A percentile compares a stretch with the other conserved stretches of the same genome.
phyloP scores from a whole-genome alignment of 805 yeast species.

The Saturnispora zaruensis region DNA sequence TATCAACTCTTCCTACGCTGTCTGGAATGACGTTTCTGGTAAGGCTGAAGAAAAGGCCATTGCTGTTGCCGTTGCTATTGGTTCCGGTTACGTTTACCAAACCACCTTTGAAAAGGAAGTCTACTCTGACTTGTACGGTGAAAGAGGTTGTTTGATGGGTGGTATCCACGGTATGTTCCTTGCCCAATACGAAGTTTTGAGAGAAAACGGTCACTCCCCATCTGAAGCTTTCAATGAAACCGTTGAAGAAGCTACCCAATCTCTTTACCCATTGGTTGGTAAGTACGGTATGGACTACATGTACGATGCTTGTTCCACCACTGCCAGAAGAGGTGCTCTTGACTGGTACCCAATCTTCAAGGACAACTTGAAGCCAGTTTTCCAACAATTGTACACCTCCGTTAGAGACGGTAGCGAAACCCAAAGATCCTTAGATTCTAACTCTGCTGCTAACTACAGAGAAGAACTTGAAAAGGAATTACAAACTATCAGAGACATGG shows the following conservation, averaged over 20 bases:
- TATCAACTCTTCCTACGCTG: conserved; percentile 99
- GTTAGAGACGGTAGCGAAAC: conserved; percentile 97
- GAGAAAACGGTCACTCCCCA: conserved; percentile 99
- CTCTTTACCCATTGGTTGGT: conserved; percentile 97
- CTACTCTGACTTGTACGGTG: conserved; percentile 98
- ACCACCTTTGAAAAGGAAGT: conserved; percentile 99
- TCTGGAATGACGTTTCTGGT: conserved; percentile 98
- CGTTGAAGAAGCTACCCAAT: conserved; percentile 99
- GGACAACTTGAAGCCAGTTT: conserved; percentile 97
- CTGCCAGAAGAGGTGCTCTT: conserved; percentile 99
- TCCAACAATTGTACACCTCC: conserved; percentile 89
- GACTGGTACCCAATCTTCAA: conserved; percentile 99
- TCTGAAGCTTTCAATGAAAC: conserved; percentile 99
- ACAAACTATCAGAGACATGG: conserved; percentile 89
- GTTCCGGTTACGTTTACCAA: conserved; percentile 99
- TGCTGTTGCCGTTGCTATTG: conserved; percentile 98
- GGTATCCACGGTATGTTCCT: conserved; percentile 99
- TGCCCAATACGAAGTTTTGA: conserved; percentile 98
- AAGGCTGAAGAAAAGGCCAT: conserved; percentile 98
- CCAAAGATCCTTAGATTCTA: conserved; percentile 95
- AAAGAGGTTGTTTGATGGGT: conserved; percentile 99
- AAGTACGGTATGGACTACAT: conserved; percentile 99
- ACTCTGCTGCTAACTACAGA: conserved; percentile 97
- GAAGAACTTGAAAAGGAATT: conserved; percentile 91
- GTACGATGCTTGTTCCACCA: conserved; percentile 99